Evolutionary conservation across 441 rosid genomes (phyloP), one percentile per base, ranked within the genome.

Genomic region (Kokia cookei): DNA sequence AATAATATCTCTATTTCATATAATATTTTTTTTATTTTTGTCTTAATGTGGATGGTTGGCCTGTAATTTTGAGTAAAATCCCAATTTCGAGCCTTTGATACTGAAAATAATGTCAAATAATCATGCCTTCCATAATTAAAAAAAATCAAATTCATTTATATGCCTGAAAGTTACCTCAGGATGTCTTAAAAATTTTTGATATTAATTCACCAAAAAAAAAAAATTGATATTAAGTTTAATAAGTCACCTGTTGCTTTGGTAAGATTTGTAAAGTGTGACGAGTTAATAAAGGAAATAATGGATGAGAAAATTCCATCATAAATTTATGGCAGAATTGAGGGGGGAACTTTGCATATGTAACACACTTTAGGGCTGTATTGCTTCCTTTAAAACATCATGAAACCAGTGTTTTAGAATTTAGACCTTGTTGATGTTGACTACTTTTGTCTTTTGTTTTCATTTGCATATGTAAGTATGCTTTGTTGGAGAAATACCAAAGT

Each of bases 341-440:
- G 1, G 47, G 48, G 17, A 64, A 17, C 68, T 15, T 24, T 47
- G 12, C 64, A 54, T 42, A 65, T 65, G 55, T 14, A 19, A 69
- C 7, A 26, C 19, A 15, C 22, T 42, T 6, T 0, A 0, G 17
- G 5, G 17, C 35, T 50, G 35, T 15, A 4, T 1, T 63, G 64
- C 48, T n/a, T 48, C 67, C 60, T 79, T 68, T 81, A 64, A 75
- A 79, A 48, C 62, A 60, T 35, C 79, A 69, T 60, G 12, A 22
- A 55, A 4, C 65, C 62, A 50, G 71, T 9, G 15, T 27, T 58
- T 32, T 72, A 35, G 57, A n/a, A 8, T 55, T 32, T 55, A 9
- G 1, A 71, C 42, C 27, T 57, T 15, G 45, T 43, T 32, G 75
- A 67, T 67, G 69, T 51, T 54, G 9, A 48, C 63, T 7, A n/a